Base-by-base conservation (phyloP, 768 basidiomycete species). In the Naganishia randhawae region DNA sequence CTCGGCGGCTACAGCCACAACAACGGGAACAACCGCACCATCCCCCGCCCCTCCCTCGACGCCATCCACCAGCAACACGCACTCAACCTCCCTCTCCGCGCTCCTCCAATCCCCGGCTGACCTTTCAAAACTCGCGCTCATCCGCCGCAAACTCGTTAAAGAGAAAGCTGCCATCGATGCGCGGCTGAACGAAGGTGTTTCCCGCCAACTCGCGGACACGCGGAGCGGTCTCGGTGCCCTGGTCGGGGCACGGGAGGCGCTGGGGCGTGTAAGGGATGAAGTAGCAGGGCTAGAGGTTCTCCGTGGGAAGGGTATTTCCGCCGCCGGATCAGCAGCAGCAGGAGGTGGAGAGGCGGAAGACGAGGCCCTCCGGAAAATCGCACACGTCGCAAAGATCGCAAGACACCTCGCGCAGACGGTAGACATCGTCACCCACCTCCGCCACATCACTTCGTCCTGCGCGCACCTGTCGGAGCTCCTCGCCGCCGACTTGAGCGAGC, bases 91-190 rank as follows among this genome's bases (percentile, higher is more conserved):
- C 37, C 85, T 92, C 55, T 89, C 90, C 68, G 92, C 95, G 81
- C 89, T 92, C 75, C 84, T 96, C 10, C 92, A 94, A 74, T 90
- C 90, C 25, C 93, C 93, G 0, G 92, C 95, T 74, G 94, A 96
- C 81, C 88, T 98, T 65, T 82, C 86, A 72, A 96, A 96, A 80
- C 86, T 97, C 37, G 84, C 86, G 1, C 86, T 91, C 0, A 92
- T 91, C 76, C 86, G 92, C 71, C 95, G 94, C 83, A 94, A 94
- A 75, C 85, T 97, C 50, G 89, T 93, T 80, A 97, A 97, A 80
- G 95, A 98, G 81, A 95, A 96, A 81, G 87, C 92, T 0, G 91
- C 92, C 10, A 90, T 98, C 69, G 91, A 96, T 75, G 87, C 89
- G 3, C 85, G 92, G 74, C 86, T 98, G 53, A 89, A 92, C 76